Conservation (phyloP, 2,329 filamentous ascomycete genomes). For the Ophiocordyceps camponoti-saundersi region DNA sequence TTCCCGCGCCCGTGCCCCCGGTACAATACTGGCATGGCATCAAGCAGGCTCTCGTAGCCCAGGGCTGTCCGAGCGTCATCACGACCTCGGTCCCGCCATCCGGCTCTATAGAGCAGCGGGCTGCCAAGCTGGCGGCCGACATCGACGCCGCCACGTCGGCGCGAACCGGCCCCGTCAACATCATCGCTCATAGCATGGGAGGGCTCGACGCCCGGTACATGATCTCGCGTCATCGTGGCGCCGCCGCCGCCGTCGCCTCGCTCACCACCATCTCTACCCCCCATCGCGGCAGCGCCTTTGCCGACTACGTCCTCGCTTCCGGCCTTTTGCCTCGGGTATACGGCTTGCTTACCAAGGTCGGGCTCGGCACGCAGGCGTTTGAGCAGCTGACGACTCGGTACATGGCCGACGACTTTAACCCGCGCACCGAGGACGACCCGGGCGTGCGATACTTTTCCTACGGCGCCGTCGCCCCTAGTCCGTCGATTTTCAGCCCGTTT, state of each 20-base stretch:
- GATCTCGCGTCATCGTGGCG: conserved; percentile 27
- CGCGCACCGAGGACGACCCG: conserved; percentile 32
- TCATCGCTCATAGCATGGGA: conserved; percentile 56
- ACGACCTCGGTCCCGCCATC: conserved; percentile 45
- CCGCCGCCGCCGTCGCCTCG: conserved; percentile 29
- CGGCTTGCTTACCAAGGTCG: conserved; percentile 28
- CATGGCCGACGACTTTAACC: conserved; percentile 43
- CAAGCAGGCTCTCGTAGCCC: conserved; percentile 34
- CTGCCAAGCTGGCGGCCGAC: conserved; percentile 35
- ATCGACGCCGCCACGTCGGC: conserved; percentile 22
- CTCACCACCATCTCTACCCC: conserved; percentile 39
- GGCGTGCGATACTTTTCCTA: conserved; percentile 45
- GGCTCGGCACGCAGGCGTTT: conserved; percentile 43
- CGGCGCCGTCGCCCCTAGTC: conserved; percentile 29
- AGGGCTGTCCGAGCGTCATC: conserved; percentile 34
- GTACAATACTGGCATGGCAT: conserved; percentile 52
- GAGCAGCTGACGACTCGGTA: conserved; percentile 40
- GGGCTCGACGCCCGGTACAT: conserved; percentile 49
- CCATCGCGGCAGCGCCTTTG: conserved; percentile 36
- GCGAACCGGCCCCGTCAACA: conserved; percentile 45
- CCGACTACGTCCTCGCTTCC: conserved; percentile 32
- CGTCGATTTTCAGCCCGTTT: conserved; percentile 48
- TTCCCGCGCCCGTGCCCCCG: conserved; percentile 28
- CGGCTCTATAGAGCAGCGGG: conserved; percentile 42
- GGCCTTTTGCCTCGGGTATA: conserved; percentile 36